phyloP scores from a whole-genome alignment of 1,284 basidiomycete species.

The Tetrapyrgos nigripes region DNA sequence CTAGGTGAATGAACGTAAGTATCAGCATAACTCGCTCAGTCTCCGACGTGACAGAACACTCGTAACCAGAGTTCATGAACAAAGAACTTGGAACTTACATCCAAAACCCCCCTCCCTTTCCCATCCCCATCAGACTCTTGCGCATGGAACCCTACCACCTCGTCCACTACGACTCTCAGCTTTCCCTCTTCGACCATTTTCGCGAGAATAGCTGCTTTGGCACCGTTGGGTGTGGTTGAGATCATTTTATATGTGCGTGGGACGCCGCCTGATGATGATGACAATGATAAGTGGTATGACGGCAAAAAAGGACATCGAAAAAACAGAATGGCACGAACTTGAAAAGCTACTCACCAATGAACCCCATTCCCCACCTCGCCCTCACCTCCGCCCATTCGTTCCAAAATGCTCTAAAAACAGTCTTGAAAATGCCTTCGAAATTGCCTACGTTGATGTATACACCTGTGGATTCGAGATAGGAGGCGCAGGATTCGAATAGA shows the following conservation, averaged over 20 bases:
- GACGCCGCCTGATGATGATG: constrained; percentile 8
- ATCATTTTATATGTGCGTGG: constrained; percentile 17
- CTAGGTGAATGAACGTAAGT: neutral
- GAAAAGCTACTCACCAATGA: neutral
- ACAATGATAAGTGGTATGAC: neutral
- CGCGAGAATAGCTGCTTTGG: constrained; percentile 17
- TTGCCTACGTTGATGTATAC: constrained; percentile 21
- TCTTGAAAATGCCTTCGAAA: constrained; percentile 15
- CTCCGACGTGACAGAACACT: no score
- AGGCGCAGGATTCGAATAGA: neutral
- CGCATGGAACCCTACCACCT: constrained; percentile 1
- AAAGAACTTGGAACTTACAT: no score
- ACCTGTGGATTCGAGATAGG: neutral
- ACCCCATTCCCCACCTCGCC: no score
- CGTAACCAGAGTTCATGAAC: no score
- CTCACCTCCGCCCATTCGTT: no score
- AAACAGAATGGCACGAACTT: neutral
- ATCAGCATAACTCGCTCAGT: neutral
- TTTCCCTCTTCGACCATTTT: constrained; percentile 16
- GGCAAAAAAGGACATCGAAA: neutral
- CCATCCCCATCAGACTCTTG: no score
- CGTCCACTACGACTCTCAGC: constrained; percentile 14
- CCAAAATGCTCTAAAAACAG: neutral
- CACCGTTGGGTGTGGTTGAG: constrained; percentile 18
- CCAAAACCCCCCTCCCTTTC: neutral